Evolutionary conservation across 805 yeast species (phyloP), one percentile per base, ranked within the genome.

Genomic region (Geotrichum ghanense): DNA sequence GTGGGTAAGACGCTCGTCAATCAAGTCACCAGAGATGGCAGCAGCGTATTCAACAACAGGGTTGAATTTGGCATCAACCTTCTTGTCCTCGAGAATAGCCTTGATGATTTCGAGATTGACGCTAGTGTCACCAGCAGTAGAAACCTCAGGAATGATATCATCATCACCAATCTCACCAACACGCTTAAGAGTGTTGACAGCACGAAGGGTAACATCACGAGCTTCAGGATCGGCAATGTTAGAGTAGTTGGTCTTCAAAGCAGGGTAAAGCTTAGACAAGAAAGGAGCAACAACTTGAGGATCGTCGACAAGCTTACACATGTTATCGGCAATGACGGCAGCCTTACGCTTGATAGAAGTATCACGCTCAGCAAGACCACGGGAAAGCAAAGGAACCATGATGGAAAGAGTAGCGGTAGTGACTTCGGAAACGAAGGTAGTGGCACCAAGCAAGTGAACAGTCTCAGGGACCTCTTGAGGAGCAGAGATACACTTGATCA

Each of bases 201-300:
- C 99, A 78, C 97, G 89, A 66, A 77, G 76, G 62, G 98, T 92
- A 68, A 92, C 97, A 59, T 85, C 90, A 77, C 99, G 90, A 61
- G 98, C 98, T 78, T 92, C 99, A 70, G 99, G 99, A 74, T 92
- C 98, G 72, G 98, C 98, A 75, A 92, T 89, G 76, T 85, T 87
- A 66, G 84, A 74, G 76, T 82, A 80, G 85, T 92, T 92, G 69
- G 81, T 71, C 81, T 86, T 86, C 73, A 92, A 78, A 66, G 96
- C 85, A 69, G 99, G 99, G 78, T 87, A 83, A 66, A 92, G 81
- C 69, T 83, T 84, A 73, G 77, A 75, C 83, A 92, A 76, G 86
- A 92, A 92, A 59, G 99, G 98, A 78, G 97, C 99, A 74, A 92
- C 95, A 68, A 92, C 94, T 77, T 92, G 97, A 62, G 98, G 98